Conservation (phyloP, 1,284 basidiomycete genomes). For the Ustilago trichophora region DNA sequence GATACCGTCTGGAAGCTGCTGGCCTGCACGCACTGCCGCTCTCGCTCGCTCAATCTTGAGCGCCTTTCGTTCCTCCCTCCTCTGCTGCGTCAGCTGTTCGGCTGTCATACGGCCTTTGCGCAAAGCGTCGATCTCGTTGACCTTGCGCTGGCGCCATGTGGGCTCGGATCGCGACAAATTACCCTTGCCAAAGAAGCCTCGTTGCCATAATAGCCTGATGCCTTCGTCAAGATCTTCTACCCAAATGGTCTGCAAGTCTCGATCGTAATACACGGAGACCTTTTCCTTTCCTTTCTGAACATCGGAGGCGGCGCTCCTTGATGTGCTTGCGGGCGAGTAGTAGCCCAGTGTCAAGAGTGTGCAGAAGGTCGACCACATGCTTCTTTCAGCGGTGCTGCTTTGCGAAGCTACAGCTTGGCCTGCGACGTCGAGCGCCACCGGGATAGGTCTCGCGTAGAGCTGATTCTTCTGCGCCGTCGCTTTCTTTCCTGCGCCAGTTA, state of each 20-base stretch:
- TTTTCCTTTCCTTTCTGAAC: slow-evolving; percentile 17
- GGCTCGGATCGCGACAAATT: slow-evolving; percentile 92
- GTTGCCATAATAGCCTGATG: slow-evolving; percentile 76
- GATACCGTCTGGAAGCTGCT: slow-evolving; percentile 60
- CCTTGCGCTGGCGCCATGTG: slow-evolving; percentile 74
- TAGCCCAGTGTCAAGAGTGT: slow-evolving; percentile 26
- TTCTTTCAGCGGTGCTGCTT: neutral
- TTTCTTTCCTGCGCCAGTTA: slow-evolving; percentile 57
- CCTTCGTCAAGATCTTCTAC: slow-evolving; percentile 50
- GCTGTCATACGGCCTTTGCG: slow-evolving; percentile 69
- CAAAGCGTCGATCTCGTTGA: slow-evolving; percentile 61
- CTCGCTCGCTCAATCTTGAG: slow-evolving; percentile 65
- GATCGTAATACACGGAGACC: slow-evolving; percentile 45
- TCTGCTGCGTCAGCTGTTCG: slow-evolving; percentile 62
- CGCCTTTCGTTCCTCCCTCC: slow-evolving; percentile 59
- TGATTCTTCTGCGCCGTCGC: slow-evolving; percentile 50
- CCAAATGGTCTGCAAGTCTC: slow-evolving; percentile 50
- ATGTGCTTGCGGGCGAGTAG: slow-evolving; percentile 5
- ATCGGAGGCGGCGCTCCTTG: neutral
- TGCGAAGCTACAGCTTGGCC: neutral
- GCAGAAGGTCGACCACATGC: slow-evolving; percentile 17
- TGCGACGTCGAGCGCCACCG: slow-evolving; percentile 20
- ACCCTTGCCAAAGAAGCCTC: slow-evolving; percentile 98
- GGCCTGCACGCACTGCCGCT: slow-evolving; percentile 61
- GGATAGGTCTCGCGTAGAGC: slow-evolving; percentile 52